Percentiles rank a stretch among this genome's conserved stretches.
Conservation (phyloP, 2,329 filamentous ascomycete species). For the Raffaelea arxii region DNA sequence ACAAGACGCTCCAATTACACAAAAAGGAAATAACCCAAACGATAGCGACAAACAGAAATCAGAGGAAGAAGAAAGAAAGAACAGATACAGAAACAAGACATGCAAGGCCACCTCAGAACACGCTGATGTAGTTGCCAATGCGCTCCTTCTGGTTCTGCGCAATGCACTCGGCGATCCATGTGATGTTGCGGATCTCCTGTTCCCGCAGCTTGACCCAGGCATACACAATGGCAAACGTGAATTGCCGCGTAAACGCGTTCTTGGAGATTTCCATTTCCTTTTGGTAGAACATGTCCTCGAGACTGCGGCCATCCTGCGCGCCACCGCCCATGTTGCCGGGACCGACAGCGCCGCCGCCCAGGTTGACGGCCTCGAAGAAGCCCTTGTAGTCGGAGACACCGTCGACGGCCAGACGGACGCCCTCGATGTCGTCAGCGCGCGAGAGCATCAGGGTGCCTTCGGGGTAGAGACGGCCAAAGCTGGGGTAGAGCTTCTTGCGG, state of each 20-base stretch:
- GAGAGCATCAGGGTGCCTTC: conserved; percentile 94
- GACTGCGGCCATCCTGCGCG: conserved; percentile 73
- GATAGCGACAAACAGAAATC: no score
- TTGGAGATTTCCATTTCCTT: conserved; percentile 99
- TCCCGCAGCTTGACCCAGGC: conserved; percentile 96
- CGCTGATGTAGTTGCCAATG: conserved; percentile 97
- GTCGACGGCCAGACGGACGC: conserved; percentile 86
- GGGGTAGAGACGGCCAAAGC: conserved; percentile 81
- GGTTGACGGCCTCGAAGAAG: conserved; percentile 87
- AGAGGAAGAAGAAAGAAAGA: no score
- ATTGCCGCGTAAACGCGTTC: conserved; percentile 88
- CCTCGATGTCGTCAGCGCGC: conserved; percentile 88
- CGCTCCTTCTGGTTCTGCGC: conserved; percentile 99
- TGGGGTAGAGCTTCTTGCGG: conserved; percentile 91
- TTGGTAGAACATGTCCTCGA: conserved; percentile 98
- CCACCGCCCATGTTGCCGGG: conserved; percentile 77
- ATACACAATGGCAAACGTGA: conserved; percentile 90
- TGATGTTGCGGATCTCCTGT: conserved; percentile 99
- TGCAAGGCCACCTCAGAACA: conserved; percentile 53
- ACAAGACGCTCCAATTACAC: not conserved
- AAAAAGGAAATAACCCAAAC: not conserved
- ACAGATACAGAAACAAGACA: conserved; percentile 6
- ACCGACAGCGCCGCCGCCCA: conserved; percentile 60
- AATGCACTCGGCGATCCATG: conserved; percentile 99
- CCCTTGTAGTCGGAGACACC: conserved; percentile 87